phyloP scores from a whole-genome alignment of 306 rosid genomes.

The Cucurbita maxima region DNA sequence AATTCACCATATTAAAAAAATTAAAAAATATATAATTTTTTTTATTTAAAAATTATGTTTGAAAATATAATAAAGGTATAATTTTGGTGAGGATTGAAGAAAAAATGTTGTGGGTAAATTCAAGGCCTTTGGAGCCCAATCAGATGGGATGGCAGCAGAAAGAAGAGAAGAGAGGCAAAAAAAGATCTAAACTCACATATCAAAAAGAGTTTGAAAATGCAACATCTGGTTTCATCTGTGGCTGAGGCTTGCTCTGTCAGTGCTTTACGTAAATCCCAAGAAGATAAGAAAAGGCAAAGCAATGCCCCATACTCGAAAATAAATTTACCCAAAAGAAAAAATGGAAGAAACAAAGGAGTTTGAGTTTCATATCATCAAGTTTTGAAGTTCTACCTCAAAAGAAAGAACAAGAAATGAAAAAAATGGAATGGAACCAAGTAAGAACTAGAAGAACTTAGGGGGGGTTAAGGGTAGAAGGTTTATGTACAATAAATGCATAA shows the following conservation, averaged over 20 bases:
- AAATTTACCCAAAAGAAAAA: background rate
- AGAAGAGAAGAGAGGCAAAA: background rate
- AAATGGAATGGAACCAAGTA: background rate
- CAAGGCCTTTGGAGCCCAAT: background rate
- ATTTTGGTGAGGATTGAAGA: background rate
- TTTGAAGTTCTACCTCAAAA: background rate
- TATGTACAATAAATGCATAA: constrained; percentile 7
- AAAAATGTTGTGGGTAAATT: background rate
- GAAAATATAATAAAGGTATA: background rate
- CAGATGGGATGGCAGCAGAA: background rate
- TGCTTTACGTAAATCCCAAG: constrained; percentile 18
- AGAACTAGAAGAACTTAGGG: background rate
- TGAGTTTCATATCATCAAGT: background rate
- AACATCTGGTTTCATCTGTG: background rate
- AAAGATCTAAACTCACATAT: background rate
- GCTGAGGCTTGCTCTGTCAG: background rate
- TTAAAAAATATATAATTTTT: background rate
- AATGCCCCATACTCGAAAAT: background rate
- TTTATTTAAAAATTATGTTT: too few species aligned
- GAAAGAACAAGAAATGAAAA: background rate
- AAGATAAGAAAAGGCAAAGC: constrained; percentile 11
- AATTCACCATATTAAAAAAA: too few species aligned
- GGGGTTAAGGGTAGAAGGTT: background rate
- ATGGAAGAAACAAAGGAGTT: background rate
- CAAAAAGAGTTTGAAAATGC: background rate